Base-by-base conservation (phyloP, 2,329 filamentous ascomycete species). In the Fusarium domesticum region DNA sequence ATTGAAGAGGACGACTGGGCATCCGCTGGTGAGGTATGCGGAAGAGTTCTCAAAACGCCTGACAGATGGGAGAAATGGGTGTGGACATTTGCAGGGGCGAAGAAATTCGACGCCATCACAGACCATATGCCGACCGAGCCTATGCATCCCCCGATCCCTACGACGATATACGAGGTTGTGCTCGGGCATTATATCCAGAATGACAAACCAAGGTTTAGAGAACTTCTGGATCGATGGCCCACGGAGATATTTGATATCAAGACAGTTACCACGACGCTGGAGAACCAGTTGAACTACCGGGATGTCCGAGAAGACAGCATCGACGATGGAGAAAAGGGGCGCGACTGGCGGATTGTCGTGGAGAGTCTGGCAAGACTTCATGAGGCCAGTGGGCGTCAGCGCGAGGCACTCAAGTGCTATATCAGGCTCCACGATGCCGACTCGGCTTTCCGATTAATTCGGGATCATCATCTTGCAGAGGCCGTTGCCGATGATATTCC, bases 51-150 rank as follows among this genome's bases (percentile, higher is more conserved):
- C 1, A 83, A 83, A 34, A 89, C 85, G 1, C 82, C 89, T 1
- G 76, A 85, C 37, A 76, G 85, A 56, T 98, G 93, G 93, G 91
- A 97, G 69, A 89, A 95, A 59, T 97, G 92, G 90, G 86, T 95
- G 5, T 95, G 87, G 81, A 85, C 81, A 0, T 98, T 98, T 68
- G 89, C 90, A 6, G 85, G 89, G 32, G 86, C 87, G 3, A 80
- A 88, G 52, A 89, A 84, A 60, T 89, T 95, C 57, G 89, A 96
- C 63, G 91, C 96, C 57, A 96, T 98, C 48, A 86, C 87, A 5
- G 78, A 86, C 28, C 84, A 86, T 59, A 87, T 98, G 20, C 93
- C 93, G 0, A 83, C 80, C 1, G 78, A 84, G 41, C 81, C 83
- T n/a, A 76, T 95, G 63, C 80, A 80, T 19, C 91, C 91, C 6